Base-by-base conservation (phyloP, 2,329 filamentous ascomycete genomes). In the Sodiomyces alkalinus region DNA sequence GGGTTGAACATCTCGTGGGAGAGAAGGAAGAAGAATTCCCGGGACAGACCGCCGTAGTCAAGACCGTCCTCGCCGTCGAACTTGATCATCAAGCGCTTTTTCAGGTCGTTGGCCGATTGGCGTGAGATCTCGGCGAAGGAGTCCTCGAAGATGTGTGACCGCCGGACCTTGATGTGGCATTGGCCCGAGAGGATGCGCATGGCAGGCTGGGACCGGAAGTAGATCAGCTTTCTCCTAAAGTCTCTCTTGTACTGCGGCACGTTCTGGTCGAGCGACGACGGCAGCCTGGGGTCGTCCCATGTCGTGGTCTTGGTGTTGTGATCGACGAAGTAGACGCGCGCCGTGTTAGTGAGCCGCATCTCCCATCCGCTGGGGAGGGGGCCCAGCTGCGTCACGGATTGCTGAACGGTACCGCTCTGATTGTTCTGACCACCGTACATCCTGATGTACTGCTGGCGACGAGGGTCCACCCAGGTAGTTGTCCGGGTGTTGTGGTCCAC, bases 1-100 rank as follows among this genome's bases (percentile, higher is more conserved):
- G 90, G 90, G 55, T 98, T 98, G 63, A 98, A 98, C 90, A 98
- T 98, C 62, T 98, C 90, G 58, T 98, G 90, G 11, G 87, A 96
- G 31, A 98, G 72, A 22, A 98, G 64, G 74, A 98, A 98, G 67
- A 98, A 98, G 64, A 98, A 98, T 57, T 98, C 90, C 69, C 86
- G 71, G 19, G 90, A 98, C 31, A 98, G 68, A 66, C 90, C 90
- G 53, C 90, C 90, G 48, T 98, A 98, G 56, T 98, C 90, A 35
- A 98, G 62, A 56, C 90, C 90, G 46, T 98, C 90, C 59, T 98
- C 90, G 27, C 90, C 90, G 42, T 98, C 90, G 43, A 98, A 98
- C 60, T 98, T 98, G 58, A 98, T 93, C 90, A 98, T 98, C 39
- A 98, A 57, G 27, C 90, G 74, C 62, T 98, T 98, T 74, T 98